phyloP scores from a whole-genome alignment of 306 rosid species.

The Ammopiptanthus mongolicus region DNA sequence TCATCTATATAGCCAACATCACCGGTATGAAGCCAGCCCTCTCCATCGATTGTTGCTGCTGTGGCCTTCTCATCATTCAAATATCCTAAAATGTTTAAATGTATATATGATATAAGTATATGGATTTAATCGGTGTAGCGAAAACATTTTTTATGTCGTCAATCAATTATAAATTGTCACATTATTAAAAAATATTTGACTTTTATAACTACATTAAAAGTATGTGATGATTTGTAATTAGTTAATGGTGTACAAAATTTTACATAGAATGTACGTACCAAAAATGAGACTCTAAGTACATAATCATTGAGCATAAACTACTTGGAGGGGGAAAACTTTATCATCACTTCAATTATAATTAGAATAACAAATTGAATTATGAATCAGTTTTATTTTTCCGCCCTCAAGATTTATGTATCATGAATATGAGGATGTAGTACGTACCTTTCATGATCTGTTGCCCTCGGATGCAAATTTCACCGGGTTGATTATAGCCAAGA shows the following conservation, averaged over 20 bases:
- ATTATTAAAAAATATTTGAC: too few relatives aligned
- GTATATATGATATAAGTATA: not conserved
- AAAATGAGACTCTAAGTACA: too few relatives aligned
- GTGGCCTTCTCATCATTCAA: conserved; percentile 64
- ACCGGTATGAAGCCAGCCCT: conserved; percentile 92
- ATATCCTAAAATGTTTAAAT: conserved; percentile 41
- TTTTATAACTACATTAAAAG: too few relatives aligned
- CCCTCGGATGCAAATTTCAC: conserved; percentile 86
- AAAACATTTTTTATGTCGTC: too few relatives aligned
- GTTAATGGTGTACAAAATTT: too few relatives aligned
- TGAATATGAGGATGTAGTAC: not conserved
- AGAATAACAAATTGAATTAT: not conserved
- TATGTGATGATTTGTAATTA: too few relatives aligned
- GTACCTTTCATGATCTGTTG: conserved; percentile 81
- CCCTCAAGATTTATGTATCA: not conserved
- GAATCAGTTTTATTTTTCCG: not conserved
- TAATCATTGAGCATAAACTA: not conserved
- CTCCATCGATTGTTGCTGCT: conserved; percentile 52
- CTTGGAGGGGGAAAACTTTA: not conserved
- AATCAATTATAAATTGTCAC: too few relatives aligned
- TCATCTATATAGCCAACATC: conserved; percentile 82
- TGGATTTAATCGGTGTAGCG: too few relatives aligned
- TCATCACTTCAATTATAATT: not conserved
- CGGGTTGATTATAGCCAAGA: conserved; percentile 57
- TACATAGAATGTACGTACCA: too few relatives aligned